Percentiles rank a stretch among this genome's conserved stretches.
These are phyloP conservation scores for Coniochaeta sp. DNA, from an alignment of 2,329 filamentous ascomycete genomes.

Conservation along the genomic window DNA sequence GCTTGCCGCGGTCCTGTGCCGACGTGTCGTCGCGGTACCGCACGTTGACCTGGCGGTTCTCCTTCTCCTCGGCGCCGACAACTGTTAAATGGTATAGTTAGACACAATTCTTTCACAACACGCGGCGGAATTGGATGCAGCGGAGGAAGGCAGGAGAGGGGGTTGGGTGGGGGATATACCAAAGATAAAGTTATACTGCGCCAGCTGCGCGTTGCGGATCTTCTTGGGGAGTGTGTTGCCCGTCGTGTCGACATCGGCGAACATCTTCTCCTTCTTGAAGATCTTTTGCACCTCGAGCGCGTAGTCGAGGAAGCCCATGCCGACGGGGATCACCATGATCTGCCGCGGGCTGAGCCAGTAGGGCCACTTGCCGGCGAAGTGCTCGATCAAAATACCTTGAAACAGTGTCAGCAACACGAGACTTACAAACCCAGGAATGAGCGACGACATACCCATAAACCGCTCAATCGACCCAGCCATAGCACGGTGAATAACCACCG, in stretches of 20 bases:
- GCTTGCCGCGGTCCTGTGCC: constrained; percentile 54
- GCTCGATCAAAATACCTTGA: constrained; percentile 62
- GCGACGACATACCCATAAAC: constrained; percentile 44
- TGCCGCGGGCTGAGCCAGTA: constrained; percentile 85
- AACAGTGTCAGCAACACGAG: not conserved
- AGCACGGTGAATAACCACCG: constrained; percentile 82
- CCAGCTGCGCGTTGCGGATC: constrained; percentile 73
- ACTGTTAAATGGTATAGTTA: too few species aligned
- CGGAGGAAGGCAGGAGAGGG: too few species aligned
- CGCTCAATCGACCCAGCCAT: constrained; percentile 63
- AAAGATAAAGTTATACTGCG: constrained; percentile 81
- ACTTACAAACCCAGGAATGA: not conserved
- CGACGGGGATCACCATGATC: constrained; percentile 71
- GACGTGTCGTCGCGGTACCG: constrained; percentile 57
- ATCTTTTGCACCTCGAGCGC: constrained; percentile 65
- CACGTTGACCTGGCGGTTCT: constrained; percentile 54
- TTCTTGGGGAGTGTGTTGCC: constrained; percentile 86
- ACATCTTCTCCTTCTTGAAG: constrained; percentile 62
- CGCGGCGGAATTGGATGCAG: too few species aligned
- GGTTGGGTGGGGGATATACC: constrained; percentile 28
- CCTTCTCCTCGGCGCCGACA: constrained; percentile 55
- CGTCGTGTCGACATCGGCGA: constrained; percentile 63
- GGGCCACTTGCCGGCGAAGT: constrained; percentile 82
- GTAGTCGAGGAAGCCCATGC: constrained; percentile 65
- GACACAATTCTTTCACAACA: too few species aligned